These are phyloP conservation scores for Xylaria hypoxylon DNA, from an alignment of 2,329 filamentous ascomycete species.

Conservation along the genomic window DNA sequence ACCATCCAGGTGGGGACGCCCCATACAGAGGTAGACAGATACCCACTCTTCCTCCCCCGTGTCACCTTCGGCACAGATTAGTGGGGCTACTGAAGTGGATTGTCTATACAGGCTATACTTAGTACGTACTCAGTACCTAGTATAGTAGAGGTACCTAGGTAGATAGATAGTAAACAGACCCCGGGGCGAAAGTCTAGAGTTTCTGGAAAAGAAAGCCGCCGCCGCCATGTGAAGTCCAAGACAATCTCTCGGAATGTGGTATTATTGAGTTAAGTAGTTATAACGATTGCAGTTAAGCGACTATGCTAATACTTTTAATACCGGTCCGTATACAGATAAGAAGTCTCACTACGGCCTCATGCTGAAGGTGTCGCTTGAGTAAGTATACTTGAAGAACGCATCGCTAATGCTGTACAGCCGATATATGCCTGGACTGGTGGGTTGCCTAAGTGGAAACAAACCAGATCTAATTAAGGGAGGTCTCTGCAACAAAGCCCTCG, in stretches of 20 bases:
- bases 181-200: too few relatives aligned
- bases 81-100: too few relatives aligned
- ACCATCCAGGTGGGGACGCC: too few relatives aligned
- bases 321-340: background rate
- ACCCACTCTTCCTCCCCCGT: too few relatives aligned
- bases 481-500: background rate
- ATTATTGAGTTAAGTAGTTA: background rate
- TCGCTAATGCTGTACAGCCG: conserved; percentile 6
- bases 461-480: background rate
- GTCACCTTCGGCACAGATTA: too few relatives aligned
- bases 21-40: too few relatives aligned
- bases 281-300: background rate
- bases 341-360: conserved; percentile 1
- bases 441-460: background rate
- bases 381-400: background rate
- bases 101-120: too few relatives aligned
- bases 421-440: conserved; percentile 1
- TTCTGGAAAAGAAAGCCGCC: too few relatives aligned
- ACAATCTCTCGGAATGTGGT: background rate
- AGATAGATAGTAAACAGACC: too few relatives aligned
- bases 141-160: too few relatives aligned
- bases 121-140: too few relatives aligned
- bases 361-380: background rate
- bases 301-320: background rate
- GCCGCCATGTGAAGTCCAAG: too few relatives aligned